Evolutionary conservation across 1,139 yeast species (phyloP).

Genomic region (Blastobotrys ciferrii): DNA sequence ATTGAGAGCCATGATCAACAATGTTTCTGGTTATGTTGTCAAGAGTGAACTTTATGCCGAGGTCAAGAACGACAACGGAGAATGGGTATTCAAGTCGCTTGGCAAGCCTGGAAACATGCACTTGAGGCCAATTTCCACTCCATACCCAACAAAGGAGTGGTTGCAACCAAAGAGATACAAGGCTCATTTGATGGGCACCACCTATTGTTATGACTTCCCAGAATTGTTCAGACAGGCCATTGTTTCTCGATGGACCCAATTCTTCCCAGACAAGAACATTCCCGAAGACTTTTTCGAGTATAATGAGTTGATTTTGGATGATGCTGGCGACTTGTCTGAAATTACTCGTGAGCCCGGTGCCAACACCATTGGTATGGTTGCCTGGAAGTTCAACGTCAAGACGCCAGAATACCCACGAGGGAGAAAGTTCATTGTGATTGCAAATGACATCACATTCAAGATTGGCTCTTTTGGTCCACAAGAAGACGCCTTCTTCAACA

Average conservation of each 20-base stretch:
- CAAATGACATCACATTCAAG: slow-evolving; percentile 95
- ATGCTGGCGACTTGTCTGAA: slow-evolving; percentile 71
- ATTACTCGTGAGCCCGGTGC: slow-evolving; percentile 96
- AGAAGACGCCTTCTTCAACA: slow-evolving; percentile 87
- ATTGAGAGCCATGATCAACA: slow-evolving; percentile 91
- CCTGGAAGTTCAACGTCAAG: slow-evolving; percentile 84
- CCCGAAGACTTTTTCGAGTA: slow-evolving; percentile 79
- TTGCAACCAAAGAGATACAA: slow-evolving; percentile 97
- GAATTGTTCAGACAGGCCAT: slow-evolving; percentile 95
- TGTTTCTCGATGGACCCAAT: slow-evolving; percentile 76
- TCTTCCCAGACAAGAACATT: slow-evolving; percentile 44
- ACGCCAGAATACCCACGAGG: slow-evolving; percentile 98
- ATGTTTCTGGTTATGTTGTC: slow-evolving; percentile 95
- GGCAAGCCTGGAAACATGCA: slow-evolving; percentile 92
- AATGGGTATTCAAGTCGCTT: slow-evolving; percentile 94
- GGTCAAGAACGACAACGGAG: slow-evolving; percentile 85
- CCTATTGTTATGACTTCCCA: slow-evolving; percentile 97
- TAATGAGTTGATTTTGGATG: slow-evolving; percentile 78
- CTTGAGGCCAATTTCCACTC: slow-evolving; percentile 89
- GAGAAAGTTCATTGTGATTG: slow-evolving; percentile 86
- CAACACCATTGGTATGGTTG: slow-evolving; percentile 95
- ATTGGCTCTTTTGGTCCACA: slow-evolving; percentile 99
- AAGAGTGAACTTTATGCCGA: slow-evolving; percentile 93
- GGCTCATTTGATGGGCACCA: slow-evolving; percentile 97
- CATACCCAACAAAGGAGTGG: slow-evolving; percentile 97